Percentiles rank a stretch among this genome's conserved stretches.
Evolutionary conservation across 2,329 filamentous ascomycete genomes (phyloP).

Genomic region (Diaporthe capsici): DNA sequence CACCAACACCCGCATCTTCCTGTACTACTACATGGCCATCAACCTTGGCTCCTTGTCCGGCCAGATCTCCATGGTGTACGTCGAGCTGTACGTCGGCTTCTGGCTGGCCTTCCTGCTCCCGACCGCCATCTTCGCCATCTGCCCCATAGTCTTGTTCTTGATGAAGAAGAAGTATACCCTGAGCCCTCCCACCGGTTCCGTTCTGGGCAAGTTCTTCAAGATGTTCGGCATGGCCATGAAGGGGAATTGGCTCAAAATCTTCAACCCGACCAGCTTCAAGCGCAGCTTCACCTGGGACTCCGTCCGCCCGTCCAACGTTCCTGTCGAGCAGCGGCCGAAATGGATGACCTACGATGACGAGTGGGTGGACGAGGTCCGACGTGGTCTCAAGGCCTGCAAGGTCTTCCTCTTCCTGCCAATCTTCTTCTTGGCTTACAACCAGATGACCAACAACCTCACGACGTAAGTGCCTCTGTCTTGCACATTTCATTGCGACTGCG

Average conservation of each 20-base stretch:
- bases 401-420: slow-evolving; percentile 81
- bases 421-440: slow-evolving; percentile 72
- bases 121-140: slow-evolving; percentile 74
- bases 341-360: slow-evolving; percentile 90
- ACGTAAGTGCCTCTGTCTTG: slow-evolving; percentile 45
- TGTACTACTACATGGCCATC: slow-evolving; percentile 76
- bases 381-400: slow-evolving; percentile 77
- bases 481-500: too few relatives aligned
- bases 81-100: slow-evolving; percentile 82
- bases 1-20: slow-evolving; percentile 77
- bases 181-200: slow-evolving; percentile 74
- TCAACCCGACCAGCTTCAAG: slow-evolving; percentile 39
- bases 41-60: slow-evolving; percentile 77
- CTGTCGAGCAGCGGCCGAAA: slow-evolving; percentile 66
- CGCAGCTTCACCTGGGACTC: slow-evolving; percentile 78
- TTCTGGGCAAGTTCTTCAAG: slow-evolving; percentile 74
- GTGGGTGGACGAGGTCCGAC: slow-evolving; percentile 84
- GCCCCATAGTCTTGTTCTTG: slow-evolving; percentile 73
- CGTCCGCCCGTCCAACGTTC: slow-evolving; percentile 76
- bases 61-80: slow-evolving; percentile 78
- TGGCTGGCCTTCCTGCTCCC: slow-evolving; percentile 80
- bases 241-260: slow-evolving; percentile 35
- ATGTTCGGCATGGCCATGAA: slow-evolving; percentile 69
- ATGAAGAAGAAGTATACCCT: slow-evolving; percentile 71
- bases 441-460: slow-evolving; percentile 72